Percentiles rank a stretch among this genome's conserved stretches.
Conservation (phyloP, 2,329 filamentous ascomycete genomes). For the Cordyceps cateniannulata region DNA sequence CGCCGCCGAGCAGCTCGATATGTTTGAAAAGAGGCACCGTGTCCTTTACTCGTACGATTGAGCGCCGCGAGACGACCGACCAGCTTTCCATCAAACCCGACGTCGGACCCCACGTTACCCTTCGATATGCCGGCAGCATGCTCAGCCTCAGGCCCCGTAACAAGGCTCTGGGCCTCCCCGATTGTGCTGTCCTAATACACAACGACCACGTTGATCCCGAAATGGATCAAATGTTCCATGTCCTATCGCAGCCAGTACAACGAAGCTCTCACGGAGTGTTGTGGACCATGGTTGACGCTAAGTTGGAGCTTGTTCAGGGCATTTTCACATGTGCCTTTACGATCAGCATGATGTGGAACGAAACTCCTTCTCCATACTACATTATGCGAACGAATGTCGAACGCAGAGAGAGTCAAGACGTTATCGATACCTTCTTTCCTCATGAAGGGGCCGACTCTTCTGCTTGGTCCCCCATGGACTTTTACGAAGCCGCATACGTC, state of each 20-base stretch:
- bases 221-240: slow-evolving; percentile 15
- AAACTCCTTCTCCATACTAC: slow-evolving; percentile 26
- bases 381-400: slow-evolving; percentile 24
- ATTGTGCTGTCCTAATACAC: neutral
- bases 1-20: slow-evolving; percentile 17
- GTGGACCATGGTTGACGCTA: slow-evolving; percentile 28
- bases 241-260: neutral
- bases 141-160: neutral
- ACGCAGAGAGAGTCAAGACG: slow-evolving; percentile 25
- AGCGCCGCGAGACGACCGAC: slow-evolving; percentile 9
- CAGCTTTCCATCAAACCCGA: slow-evolving; percentile 14
- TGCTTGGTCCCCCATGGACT: slow-evolving; percentile 45
- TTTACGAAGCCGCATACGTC: slow-evolving; percentile 64
- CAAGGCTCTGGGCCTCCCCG: neutral
- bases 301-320: neutral
- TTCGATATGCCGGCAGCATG: slow-evolving; percentile 2
- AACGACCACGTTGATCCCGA: neutral
- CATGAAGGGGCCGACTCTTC: slow-evolving; percentile 7
- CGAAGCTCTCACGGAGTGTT: slow-evolving; percentile 24
- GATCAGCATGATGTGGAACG: slow-evolving; percentile 37
- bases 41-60: slow-evolving; percentile 22
- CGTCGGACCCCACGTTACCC: slow-evolving; percentile 15
- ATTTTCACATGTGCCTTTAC: slow-evolving; percentile 18
- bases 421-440: slow-evolving; percentile 33
- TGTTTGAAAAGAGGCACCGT: slow-evolving; percentile 21